Base-by-base conservation (phyloP, 2,329 filamentous ascomycete genomes). In the Ascochyta koolunga region DNA sequence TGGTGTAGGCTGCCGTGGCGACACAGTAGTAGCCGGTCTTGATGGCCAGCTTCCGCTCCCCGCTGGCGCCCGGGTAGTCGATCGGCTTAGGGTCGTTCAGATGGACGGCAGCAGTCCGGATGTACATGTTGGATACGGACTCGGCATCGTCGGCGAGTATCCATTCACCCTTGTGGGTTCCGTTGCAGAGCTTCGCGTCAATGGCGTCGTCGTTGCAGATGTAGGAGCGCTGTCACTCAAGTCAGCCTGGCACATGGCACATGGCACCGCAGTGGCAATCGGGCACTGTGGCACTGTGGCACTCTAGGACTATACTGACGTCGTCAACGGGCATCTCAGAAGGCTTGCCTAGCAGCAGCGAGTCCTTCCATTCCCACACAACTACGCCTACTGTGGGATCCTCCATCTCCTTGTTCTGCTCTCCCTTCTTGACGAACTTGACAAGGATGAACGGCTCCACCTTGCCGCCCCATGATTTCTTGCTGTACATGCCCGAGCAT, bases 11-110 rank as follows among this genome's bases (percentile, higher is more conserved):
- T 60, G 86, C 87, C 1, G 91, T 95, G 46, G 90, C 86, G 54
- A 99, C 88, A 69, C 95, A 99, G 76, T 96, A 99, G 77, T 97
- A 99, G 24, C 95, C 95, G 0, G 95, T 99, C 75, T 91, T 91
- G 69, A 75, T 66, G 2, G 58, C 25, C 13, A 64, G 43, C 50
- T 68, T 72, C 39, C 66, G 60, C 21, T 72, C 66, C 46, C 55
- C 62, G 18, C 49, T 58, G 16, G 88, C 88, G 66, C 97, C 87
- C 5, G 85, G 82, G 72, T 98, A 99, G 59, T 91, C 90, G 72
- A 96, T 85, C 2, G 87, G 82, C 10, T 82, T 80, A 18, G 90
- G 83, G 50, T 90, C 81, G 61, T 91, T 93, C 45, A 98, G 82
- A 71, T 96, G 87, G 55, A 98, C 80, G 9, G 92, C 91, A 73